Evolutionary conservation across 2,329 filamentous ascomycete species (phyloP).

Genomic region (Arthrobotrys megalospora): DNA sequence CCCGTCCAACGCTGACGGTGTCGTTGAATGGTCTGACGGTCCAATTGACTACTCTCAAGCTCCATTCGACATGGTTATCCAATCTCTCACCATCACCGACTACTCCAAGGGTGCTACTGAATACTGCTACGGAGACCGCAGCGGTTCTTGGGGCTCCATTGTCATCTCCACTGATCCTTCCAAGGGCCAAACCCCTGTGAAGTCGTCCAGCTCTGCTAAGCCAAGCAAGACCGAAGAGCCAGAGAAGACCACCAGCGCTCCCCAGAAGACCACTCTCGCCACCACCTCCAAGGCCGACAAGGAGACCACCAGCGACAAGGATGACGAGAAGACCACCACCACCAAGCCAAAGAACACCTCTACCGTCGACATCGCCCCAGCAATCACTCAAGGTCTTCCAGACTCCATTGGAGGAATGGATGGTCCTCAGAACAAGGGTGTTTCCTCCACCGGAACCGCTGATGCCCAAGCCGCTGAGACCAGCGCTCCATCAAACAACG

Average conservation of each 20-base stretch:
- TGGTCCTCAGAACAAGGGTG: constrained; percentile 47
- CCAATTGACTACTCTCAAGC: constrained; percentile 84
- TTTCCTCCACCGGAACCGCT: constrained; percentile 28
- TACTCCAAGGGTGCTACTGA: constrained; percentile 89
- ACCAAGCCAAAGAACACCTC: constrained; percentile 47
- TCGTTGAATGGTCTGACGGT: constrained; percentile 83
- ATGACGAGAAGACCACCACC: constrained; percentile 30
- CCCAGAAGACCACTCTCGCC: constrained; percentile 29
- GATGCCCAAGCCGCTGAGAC: constrained; percentile 27
- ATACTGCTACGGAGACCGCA: constrained; percentile 85
- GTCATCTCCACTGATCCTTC: constrained; percentile 65
- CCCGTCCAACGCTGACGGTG: constrained; percentile 80
- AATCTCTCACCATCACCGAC: constrained; percentile 82
- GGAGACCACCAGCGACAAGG: constrained; percentile 20
- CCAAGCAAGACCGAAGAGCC: constrained; percentile 8
- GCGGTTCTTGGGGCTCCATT: constrained; percentile 85
- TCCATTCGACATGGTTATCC: constrained; percentile 88
- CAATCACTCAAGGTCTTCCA: constrained; percentile 49
- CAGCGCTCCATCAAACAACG: constrained; percentile 5
- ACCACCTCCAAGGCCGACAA: constrained; percentile 29
- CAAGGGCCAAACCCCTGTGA: constrained; percentile 13
- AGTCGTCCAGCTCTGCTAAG: constrained; percentile 15
- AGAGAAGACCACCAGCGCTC: constrained; percentile 37
- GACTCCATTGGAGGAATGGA: constrained; percentile 52
- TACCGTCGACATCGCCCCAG: constrained; percentile 42